Evolutionary conservation across 306 rosid genomes (phyloP), one percentile per base, ranked within the genome.

Genomic region (Oemleria cerasiformis): DNA sequence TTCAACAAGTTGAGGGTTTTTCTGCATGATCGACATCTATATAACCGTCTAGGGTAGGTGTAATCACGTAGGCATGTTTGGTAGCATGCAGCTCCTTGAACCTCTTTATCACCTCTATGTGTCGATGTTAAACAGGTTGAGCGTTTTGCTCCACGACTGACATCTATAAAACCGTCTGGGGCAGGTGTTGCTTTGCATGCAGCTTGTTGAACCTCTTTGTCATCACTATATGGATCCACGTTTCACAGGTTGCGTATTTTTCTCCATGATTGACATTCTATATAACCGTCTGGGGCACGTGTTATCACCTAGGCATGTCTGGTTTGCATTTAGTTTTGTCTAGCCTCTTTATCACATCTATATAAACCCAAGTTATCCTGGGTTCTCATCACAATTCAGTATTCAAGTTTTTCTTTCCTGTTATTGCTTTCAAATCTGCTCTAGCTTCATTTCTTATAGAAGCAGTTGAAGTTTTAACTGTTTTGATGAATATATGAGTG

Each of bases 181-280:
- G 67, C 44, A 54, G 66, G 71, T 70, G 76, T 56, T 9, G 5
- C 59, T 56, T 70, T 70, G n/a, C 62, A 71, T 71, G 76, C 66
- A 45, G 5, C 47, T 44, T 49, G 62, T 19, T 4, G 47, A 6
- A 21, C 0, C 48, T 42, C 14, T n/a, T n/a, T n/a, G n/a, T n/a
- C 41, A 17, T 74, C 53, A 39, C 58, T 62, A 40, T 65, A 63
- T 20, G 64, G 1, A 36, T 67, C 39, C 34, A 36, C 36, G 30
- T 50, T 60, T 43, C 4, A 39, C 39, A 50, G 20, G 17, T 72
- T 10, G 21, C 61, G 50, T 34, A 6, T 19, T 45, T 19, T 47
- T 9, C 48, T 12, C 19, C 60, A 70, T 34, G 61, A 48, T 17
- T 6, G 44, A 61, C 61, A 48, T 42, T 42, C 65, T 40, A 40